These are phyloP conservation scores for Russula griseocarnosa DNA, from an alignment of 768 basidiomycete genomes.

Conservation along the genomic window DNA sequence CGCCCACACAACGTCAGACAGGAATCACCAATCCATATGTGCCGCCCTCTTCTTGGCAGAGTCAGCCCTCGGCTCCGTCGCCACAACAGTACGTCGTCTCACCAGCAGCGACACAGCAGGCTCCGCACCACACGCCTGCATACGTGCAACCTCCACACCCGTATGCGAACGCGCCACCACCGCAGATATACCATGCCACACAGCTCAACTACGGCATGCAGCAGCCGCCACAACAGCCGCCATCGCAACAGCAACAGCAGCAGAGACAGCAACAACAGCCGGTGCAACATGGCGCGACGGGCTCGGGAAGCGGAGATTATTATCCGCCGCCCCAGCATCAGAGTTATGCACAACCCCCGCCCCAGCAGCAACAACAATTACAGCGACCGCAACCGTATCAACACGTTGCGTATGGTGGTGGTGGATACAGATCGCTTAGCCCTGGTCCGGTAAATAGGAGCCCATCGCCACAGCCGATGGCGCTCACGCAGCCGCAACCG, in stretches of 20 bases:
- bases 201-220: slow-evolving; percentile 14
- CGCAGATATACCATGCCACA: slow-evolving; percentile 15
- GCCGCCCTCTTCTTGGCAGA: slow-evolving; percentile 14
- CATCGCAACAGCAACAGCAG: slow-evolving; percentile 31
- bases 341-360: slow-evolving; percentile 17
- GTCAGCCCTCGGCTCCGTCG: neutral
- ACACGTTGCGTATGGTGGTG: slow-evolving; percentile 33
- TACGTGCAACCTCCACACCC: slow-evolving; percentile 24
- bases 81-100: slow-evolving; percentile 27
- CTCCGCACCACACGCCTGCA: slow-evolving; percentile 15
- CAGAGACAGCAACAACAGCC: slow-evolving; percentile 18
- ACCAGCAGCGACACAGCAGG: slow-evolving; percentile 22
- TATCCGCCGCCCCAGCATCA: slow-evolving; percentile 18
- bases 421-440: slow-evolving; percentile 42
- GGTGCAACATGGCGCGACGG: slow-evolving; percentile 11
- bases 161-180: slow-evolving; percentile 23
- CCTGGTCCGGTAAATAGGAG: slow-evolving; percentile 42
- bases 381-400: slow-evolving; percentile 37
- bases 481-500: slow-evolving; percentile 27
- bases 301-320: slow-evolving; percentile 21
- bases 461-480: slow-evolving; percentile 48
- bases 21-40: slow-evolving; percentile 17
- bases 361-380: slow-evolving; percentile 30
- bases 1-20: slow-evolving; percentile 19
- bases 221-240: neutral